Percentiles rank a stretch among this genome's conserved stretches.
Conservation (phyloP, 805 yeast genomes). For the Candida germanica region DNA sequence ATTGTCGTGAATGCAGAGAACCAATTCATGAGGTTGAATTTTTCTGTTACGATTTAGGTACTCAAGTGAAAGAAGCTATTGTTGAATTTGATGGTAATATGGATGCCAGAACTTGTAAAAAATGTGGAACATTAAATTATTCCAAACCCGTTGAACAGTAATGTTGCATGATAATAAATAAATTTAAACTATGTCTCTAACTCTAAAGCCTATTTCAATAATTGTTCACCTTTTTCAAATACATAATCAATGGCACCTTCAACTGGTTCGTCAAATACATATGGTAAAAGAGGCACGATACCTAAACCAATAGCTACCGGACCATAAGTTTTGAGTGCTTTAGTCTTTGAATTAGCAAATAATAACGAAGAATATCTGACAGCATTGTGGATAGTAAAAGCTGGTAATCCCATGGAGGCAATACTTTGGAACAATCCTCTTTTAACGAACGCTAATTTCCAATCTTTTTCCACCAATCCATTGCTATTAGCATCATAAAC, state of each 20-base stretch:
- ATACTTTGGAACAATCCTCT: conserved; percentile 78
- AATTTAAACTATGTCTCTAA: not conserved
- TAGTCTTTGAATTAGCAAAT: conserved; percentile 53
- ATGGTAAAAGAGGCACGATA: conserved; percentile 75
- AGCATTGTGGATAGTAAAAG: conserved; percentile 75
- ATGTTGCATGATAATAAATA: not conserved
- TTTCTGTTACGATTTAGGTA: conserved; percentile 78
- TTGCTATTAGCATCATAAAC: conserved; percentile 20
- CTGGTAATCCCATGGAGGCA: conserved; percentile 86
- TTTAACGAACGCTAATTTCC: conserved; percentile 62
- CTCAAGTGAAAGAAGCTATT: conserved; percentile 85
- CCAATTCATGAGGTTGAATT: conserved; percentile 68
- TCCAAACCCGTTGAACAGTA: conserved; percentile 26
- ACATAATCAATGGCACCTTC: conserved; percentile 63
- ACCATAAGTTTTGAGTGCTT: conserved; percentile 56
- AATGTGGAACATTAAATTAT: conserved; percentile 71
- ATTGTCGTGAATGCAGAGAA: conserved; percentile 66
- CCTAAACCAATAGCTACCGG: conserved; percentile 79
- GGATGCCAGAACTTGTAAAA: conserved; percentile 64
- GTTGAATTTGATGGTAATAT: conserved; percentile 61
- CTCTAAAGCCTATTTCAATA: conserved; percentile 14
- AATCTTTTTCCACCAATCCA: conserved; percentile 50
- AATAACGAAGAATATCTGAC: conserved; percentile 66
- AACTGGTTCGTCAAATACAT: conserved; percentile 78
- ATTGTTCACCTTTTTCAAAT: conserved; percentile 50